Evolutionary conservation across 2,329 filamentous ascomycete species (phyloP).

Genomic region (Colletotrichum gloeosporioides): DNA sequence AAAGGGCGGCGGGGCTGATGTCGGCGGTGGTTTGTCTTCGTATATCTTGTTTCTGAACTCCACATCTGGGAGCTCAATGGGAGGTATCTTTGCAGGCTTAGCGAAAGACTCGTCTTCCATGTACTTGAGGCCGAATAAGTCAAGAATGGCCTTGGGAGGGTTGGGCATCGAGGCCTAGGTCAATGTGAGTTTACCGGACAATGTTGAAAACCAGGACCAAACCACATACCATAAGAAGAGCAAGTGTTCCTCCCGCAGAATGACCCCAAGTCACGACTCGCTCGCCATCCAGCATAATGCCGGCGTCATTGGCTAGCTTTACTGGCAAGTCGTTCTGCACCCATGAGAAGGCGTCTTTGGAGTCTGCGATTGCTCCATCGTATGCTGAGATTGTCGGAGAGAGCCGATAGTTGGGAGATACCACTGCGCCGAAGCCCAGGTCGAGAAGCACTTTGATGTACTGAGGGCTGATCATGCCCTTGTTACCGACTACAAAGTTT

Average conservation of each 20-base stretch:
- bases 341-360: not conserved
- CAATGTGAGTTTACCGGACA: not conserved
- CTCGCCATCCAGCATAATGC: not conserved
- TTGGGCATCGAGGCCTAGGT: not conserved
- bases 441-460: not conserved
- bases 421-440: not conserved
- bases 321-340: not conserved
- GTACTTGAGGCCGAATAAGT: not conserved
- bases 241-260: not conserved
- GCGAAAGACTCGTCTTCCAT: not conserved
- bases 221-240: not conserved
- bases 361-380: not conserved
- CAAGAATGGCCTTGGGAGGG: not conserved
- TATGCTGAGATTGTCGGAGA: not conserved
- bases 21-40: not conserved
- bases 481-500: not conserved
- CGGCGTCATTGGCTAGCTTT: not conserved
- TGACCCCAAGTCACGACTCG: not conserved
- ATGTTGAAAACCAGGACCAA: not conserved
- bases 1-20: not conserved
- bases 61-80: not conserved
- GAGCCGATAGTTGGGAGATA: not conserved
- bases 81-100: not conserved
- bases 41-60: not conserved
- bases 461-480: not conserved